Evolutionary conservation across 2,329 filamentous ascomycete genomes (phyloP), one percentile per base, ranked within the genome.

Genomic region (Cadophora gregata): DNA sequence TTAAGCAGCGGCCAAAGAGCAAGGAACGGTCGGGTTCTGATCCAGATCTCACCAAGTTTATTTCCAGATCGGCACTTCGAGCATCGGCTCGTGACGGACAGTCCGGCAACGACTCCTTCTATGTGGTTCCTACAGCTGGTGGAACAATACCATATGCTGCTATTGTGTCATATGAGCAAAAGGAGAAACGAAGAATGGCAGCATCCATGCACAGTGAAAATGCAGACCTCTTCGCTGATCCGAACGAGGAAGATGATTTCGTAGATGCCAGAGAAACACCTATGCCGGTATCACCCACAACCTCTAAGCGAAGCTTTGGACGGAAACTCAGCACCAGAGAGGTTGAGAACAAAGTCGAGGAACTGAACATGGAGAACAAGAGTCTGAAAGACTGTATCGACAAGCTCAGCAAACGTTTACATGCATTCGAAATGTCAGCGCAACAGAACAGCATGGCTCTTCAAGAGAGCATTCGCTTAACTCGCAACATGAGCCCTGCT

Each of bases 121-220:
- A 97, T 77, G 91, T 98, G 1, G 96, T 99, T 0, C 96, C 95
- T 4, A 92, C 92, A 0, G 93, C 92, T 21, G 95, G 96, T 5
- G 93, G 95, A 70, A 97, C 93, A 2, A 90, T 94, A 67, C 96
- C 93, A 0, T 99, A 98, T 76, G 94, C 96, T 53, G 93, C 91
- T 69, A 97, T 99, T 62, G 82, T 97, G 24, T 90, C 83, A 50
- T 89, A 87, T 72, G 88, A 86, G 42, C 86, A 89, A 70, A 90
- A 90, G 74, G 88, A 90, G 76, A 88, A 86, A 76, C 83, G 87
- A 9, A 85, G 88, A 10, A 77, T 86, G 60, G 85, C 82, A 27
- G 83, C 84, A 7, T 85, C 84, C 1, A 73, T 81, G 8, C 81
- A 85, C 65, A 73, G 75, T 45, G 71, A 74, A 47, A 75, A 74